Evolutionary conservation across 2,329 filamentous ascomycete genomes (phyloP).

Genomic region (Aspergillus quadricinctus): DNA sequence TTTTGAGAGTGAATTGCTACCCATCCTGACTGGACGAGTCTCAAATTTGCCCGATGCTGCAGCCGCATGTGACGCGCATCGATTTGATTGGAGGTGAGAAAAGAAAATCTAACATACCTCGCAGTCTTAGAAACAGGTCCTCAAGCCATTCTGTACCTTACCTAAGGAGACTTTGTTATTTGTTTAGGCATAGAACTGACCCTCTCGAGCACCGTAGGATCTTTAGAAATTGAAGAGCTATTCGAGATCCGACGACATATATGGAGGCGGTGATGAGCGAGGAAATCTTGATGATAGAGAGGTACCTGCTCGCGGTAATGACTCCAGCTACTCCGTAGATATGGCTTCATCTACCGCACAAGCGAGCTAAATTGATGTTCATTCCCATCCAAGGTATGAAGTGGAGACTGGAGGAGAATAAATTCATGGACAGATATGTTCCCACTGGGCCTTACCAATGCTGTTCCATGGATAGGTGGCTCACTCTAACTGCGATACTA

Average conservation of each 20-base stretch:
- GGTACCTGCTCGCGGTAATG: neutral
- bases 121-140: neutral
- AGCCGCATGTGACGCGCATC: neutral
- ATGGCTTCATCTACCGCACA: neutral
- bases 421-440: neutral
- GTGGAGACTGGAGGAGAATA: neutral
- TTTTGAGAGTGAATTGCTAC: neutral
- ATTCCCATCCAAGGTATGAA: neutral
- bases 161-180: neutral
- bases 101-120: neutral
- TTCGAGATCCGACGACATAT: neutral
- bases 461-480: neutral
- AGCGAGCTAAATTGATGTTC: neutral
- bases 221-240: too few species aligned
- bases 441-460: neutral
- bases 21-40: neutral
- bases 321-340: neutral
- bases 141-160: neutral
- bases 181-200: neutral
- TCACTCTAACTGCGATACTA: neutral
- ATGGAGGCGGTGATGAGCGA: neutral
- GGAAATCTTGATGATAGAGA: neutral
- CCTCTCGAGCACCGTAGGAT: neutral
- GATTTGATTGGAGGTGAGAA: neutral
- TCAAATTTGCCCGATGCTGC: neutral